phyloP scores from a whole-genome alignment of 2,329 filamentous ascomycete genomes.

The Pseudocercospora vitis region DNA sequence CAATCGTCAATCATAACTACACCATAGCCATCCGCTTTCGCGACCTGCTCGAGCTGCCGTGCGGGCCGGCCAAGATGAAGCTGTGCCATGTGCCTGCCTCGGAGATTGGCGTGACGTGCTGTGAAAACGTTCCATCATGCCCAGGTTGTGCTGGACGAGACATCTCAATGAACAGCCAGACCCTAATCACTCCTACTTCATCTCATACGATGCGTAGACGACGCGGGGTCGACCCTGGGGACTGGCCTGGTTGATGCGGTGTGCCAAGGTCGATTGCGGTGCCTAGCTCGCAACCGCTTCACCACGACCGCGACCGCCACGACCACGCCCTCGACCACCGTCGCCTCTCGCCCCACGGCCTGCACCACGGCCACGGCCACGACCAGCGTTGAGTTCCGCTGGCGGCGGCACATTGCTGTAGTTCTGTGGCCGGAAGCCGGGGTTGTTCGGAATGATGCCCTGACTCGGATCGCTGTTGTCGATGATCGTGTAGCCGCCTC shows the following conservation, averaged over 20 bases:
- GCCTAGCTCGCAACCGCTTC: constrained; percentile 3
- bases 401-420: constrained; percentile 60
- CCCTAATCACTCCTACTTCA: not conserved
- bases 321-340: constrained; percentile 27
- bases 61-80: too few species aligned
- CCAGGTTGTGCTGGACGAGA: too few species aligned
- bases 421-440: constrained; percentile 56
- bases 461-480: constrained; percentile 54
- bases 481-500: constrained; percentile 47
- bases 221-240: not conserved
- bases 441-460: constrained; percentile 57
- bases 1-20: too few species aligned
- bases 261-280: not conserved
- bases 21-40: too few species aligned
- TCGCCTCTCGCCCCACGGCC: constrained; percentile 24
- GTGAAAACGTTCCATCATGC: too few species aligned
- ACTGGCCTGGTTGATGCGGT: not conserved
- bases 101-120: too few species aligned
- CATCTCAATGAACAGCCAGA: not conserved
- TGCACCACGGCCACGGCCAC: constrained; percentile 27
- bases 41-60: too few species aligned
- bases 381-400: constrained; percentile 51
- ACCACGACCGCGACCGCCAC: constrained; percentile 17
- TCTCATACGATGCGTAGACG: constrained; percentile 1
- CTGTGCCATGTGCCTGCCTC: too few species aligned